Evolutionary conservation across 2,329 filamentous ascomycete genomes (phyloP).

Genomic region (Alternaria infectoria): DNA sequence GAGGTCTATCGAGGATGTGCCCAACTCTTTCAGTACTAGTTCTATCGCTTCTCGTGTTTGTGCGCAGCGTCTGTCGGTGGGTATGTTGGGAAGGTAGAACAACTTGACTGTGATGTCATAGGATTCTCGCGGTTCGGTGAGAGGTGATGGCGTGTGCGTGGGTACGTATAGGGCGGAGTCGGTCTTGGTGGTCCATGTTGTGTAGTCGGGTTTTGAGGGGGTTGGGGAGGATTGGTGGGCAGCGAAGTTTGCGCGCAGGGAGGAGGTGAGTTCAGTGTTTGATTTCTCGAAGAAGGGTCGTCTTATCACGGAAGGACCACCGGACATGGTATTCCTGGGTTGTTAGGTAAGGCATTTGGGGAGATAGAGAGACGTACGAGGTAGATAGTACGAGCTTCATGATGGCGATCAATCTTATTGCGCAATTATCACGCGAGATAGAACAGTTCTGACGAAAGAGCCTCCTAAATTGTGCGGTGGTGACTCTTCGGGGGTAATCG

Average conservation of each 20-base stretch:
- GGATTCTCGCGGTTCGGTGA: slow-evolving; percentile 79
- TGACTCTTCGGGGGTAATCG: background rate
- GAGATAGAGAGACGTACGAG: slow-evolving; percentile 66
- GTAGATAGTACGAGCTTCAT: slow-evolving; percentile 87
- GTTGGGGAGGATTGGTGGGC: slow-evolving; percentile 69
- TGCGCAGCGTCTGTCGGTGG: slow-evolving; percentile 66
- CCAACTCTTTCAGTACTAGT: slow-evolving; percentile 80
- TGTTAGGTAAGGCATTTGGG: slow-evolving; percentile 36
- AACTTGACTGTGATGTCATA: slow-evolving; percentile 97
- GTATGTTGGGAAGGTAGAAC: slow-evolving; percentile 82
- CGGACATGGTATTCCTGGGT: slow-evolving; percentile 85
- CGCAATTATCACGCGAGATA: background rate
- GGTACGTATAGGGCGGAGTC: slow-evolving; percentile 72
- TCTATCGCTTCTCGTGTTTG: slow-evolving; percentile 80
- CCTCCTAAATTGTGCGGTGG: background rate
- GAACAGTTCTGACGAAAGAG: background rate
- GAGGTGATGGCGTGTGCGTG: slow-evolving; percentile 70
- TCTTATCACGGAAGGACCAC: slow-evolving; percentile 81
- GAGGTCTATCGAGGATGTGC: slow-evolving; percentile 78
- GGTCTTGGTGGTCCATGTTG: slow-evolving; percentile 70
- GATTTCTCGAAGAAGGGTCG: slow-evolving; percentile 80
- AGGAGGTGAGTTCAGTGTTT: slow-evolving; percentile 90
- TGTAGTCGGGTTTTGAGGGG: slow-evolving; percentile 50
- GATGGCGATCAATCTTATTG: slow-evolving; percentile 47
- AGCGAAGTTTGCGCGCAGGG: slow-evolving; percentile 81